Conservation (phyloP, 2,329 filamentous ascomycete genomes). For the Ophiostoma sp. region DNA sequence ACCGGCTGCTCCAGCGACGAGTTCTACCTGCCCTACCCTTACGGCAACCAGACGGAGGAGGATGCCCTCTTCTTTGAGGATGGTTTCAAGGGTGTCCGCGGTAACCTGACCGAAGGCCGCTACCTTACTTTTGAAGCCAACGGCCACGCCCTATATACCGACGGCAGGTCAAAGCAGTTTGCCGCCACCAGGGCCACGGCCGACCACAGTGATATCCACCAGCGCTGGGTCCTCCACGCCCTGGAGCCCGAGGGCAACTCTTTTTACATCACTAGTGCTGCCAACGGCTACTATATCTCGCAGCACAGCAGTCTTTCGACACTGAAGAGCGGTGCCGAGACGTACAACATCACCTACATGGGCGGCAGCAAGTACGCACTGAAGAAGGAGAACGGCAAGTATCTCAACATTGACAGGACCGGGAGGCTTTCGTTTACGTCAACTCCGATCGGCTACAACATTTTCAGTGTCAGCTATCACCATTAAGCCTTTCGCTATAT, state of each 20-base stretch:
- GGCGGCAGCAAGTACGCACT: constrained; percentile 28
- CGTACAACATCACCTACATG: constrained; percentile 28
- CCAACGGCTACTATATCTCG: constrained; percentile 27
- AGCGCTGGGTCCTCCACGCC: constrained; percentile 48
- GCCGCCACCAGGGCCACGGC: constrained; percentile 30
- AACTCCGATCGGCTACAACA: constrained; percentile 25
- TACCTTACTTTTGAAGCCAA: constrained; percentile 47
- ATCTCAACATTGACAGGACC: constrained; percentile 25
- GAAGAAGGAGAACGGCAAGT: constrained; percentile 30
- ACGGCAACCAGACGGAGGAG: constrained; percentile 37
- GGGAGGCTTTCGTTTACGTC: constrained; percentile 25
- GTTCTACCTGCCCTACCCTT: constrained; percentile 39
- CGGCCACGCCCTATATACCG: constrained; percentile 40
- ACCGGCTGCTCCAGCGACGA: constrained; percentile 29
- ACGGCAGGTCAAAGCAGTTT: constrained; percentile 24
- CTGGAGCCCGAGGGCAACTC: constrained; percentile 28
- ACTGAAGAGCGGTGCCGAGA: constrained; percentile 27
- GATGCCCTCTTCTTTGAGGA: constrained; percentile 42
- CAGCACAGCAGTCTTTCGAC: constrained; percentile 24
- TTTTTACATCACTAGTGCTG: constrained; percentile 31
- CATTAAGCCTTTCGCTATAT: not conserved
- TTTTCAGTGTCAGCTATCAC: constrained; percentile 30
- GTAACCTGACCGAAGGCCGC: constrained; percentile 49
- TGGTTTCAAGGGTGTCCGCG: constrained; percentile 49
- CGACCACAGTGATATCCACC: constrained; percentile 37